Evolutionary conservation across 306 rosid genomes (phyloP).

Genomic region (Benincasa hispida): DNA sequence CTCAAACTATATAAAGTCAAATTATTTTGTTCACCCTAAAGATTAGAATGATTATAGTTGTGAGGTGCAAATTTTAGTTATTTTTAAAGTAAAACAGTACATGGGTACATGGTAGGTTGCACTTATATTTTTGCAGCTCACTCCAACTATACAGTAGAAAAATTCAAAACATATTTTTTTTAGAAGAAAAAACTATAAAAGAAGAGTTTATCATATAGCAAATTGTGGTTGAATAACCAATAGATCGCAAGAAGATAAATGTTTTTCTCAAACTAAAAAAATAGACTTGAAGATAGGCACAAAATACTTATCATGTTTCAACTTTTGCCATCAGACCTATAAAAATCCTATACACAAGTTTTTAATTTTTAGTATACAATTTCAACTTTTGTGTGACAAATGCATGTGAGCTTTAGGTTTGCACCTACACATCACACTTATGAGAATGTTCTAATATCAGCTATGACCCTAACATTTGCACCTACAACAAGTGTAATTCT

Average conservation of each 20-base stretch:
- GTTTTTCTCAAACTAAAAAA: no score
- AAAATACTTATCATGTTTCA: not conserved
- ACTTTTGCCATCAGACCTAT: not conserved
- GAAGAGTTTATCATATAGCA: no score
- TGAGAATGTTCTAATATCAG: not conserved
- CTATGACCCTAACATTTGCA: not conserved
- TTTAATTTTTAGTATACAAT: not conserved
- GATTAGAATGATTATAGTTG: not conserved
- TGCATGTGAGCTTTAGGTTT: not conserved
- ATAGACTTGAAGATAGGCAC: not conserved
- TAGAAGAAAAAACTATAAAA: no score
- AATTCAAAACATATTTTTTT: no score
- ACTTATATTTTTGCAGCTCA: no score
- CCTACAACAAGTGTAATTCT: no score
- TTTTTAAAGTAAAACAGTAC: not conserved
- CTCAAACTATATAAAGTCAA: not conserved
- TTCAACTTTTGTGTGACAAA: not conserved
- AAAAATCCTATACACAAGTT: not conserved
- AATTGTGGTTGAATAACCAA: no score
- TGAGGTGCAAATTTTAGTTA: not conserved
- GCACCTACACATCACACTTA: not conserved
- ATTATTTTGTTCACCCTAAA: not conserved
- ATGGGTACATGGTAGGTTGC: no score
- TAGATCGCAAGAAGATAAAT: no score
- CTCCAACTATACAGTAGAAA: no score